Conservation (phyloP, 73 alveolate genomes). For the Halteria grandinella region DNA sequence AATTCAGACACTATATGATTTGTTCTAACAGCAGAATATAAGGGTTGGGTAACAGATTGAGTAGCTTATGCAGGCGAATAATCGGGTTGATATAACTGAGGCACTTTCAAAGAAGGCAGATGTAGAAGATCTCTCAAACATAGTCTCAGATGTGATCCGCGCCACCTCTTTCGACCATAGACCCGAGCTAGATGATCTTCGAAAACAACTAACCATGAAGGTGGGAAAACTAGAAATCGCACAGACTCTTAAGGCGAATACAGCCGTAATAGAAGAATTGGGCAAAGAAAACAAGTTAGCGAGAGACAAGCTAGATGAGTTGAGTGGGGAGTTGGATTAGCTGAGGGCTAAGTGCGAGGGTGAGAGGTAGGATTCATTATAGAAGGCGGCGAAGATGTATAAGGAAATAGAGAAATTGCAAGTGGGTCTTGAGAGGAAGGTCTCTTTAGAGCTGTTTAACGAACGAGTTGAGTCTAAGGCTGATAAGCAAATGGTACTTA, state of each 20-base stretch:
- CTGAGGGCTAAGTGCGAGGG: constrained; percentile 23
- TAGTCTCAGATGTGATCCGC: constrained; percentile 13
- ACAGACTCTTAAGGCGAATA: neutral
- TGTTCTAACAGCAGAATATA: too few species aligned
- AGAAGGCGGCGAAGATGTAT: constrained; percentile 16
- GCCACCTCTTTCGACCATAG: constrained; percentile 4
- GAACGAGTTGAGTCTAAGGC: constrained; percentile 18
- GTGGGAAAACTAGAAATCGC: constrained; percentile 19
- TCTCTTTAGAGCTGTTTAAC: constrained; percentile 8
- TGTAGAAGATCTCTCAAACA: constrained; percentile 18
- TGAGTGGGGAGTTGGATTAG: neutral
- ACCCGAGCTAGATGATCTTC: constrained; percentile 14
- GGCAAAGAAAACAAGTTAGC: neutral
- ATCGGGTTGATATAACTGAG: too few species aligned
- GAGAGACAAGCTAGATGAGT: neutral
- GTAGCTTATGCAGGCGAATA: too few species aligned
- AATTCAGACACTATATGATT: too few species aligned
- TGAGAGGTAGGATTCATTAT: neutral
- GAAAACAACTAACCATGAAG: neutral
- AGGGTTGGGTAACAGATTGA: too few species aligned
- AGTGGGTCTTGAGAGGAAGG: neutral
- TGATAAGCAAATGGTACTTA: constrained; percentile 15
- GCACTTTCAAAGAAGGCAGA: too few species aligned
- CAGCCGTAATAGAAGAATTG: constrained; percentile 4
- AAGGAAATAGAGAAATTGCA: constrained; percentile 19